Conservation (phyloP, 371 early-diverging fungal genomes). For the Mortierella sp. region DNA sequence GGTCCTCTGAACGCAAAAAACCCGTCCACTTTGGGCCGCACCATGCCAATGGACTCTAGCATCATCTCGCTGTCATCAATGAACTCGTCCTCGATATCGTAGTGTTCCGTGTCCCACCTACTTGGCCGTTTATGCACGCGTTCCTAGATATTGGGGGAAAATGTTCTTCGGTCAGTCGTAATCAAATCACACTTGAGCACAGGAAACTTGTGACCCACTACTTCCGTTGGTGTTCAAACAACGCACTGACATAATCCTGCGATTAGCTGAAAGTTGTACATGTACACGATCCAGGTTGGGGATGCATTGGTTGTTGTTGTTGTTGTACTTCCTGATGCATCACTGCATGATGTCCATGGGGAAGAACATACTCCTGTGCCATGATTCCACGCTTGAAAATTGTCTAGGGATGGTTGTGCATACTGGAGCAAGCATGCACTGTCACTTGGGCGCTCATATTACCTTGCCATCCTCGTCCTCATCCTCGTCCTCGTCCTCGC, state of each 20-base stretch:
- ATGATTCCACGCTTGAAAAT: too few species aligned
- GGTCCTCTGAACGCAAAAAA: conserved; percentile 64
- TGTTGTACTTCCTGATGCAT: background rate
- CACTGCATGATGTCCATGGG: too few species aligned
- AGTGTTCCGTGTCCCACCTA: conserved; percentile 53
- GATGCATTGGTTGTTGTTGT: background rate
- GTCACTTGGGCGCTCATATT: conserved; percentile 1
- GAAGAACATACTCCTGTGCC: too few species aligned
- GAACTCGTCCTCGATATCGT: conserved; percentile 63
- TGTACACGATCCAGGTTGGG: too few species aligned
- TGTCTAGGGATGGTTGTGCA: too few species aligned
- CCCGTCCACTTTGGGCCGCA: conserved; percentile 54
- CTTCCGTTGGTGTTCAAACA: too few species aligned
- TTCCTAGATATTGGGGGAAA: conserved; percentile 8
- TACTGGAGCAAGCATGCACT: too few species aligned
- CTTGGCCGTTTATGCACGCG: conserved; percentile 27
- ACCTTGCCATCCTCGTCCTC: conserved; percentile 41
- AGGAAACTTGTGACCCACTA: too few species aligned
- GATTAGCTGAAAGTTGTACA: too few species aligned
- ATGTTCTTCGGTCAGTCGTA: background rate
- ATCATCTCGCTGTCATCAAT: conserved; percentile 67
- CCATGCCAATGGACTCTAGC: conserved; percentile 56
- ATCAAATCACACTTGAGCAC: background rate
- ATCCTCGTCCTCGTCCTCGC: conserved; percentile 49
- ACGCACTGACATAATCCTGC: too few species aligned